A percentile compares a stretch with the other conserved stretches of the same genome.
Evolutionary conservation across 2,329 filamentous ascomycete species (phyloP).

Genomic region (Septoria petroselini): DNA sequence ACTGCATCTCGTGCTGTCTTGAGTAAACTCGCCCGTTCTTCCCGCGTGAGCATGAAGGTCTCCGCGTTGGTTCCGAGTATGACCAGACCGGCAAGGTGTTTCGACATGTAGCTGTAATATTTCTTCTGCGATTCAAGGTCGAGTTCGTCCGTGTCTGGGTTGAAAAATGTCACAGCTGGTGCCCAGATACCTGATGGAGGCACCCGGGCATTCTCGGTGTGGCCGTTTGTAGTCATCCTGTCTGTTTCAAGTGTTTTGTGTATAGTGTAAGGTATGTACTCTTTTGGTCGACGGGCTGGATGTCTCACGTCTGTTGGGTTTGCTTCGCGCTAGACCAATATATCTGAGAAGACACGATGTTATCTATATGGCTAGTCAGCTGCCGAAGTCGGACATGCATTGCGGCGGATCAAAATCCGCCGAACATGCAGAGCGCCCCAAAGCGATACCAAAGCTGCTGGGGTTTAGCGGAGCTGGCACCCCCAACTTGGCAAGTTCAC

Average conservation of each 20-base stretch:
- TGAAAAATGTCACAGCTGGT: constrained; percentile 49
- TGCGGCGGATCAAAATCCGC: constrained; percentile 7
- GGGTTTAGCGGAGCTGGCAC: neutral
- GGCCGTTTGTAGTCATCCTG: constrained; percentile 23
- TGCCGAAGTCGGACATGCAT: constrained; percentile 15
- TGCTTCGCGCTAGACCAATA: no score
- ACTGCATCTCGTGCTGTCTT: constrained; percentile 44
- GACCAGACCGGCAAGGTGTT: constrained; percentile 46
- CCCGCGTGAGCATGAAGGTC: constrained; percentile 46
- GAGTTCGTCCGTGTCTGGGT: constrained; percentile 41
- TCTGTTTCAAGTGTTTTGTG: neutral
- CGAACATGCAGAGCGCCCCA: neutral
- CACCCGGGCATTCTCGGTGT: constrained; percentile 42
- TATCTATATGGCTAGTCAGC: no score
- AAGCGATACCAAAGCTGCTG: neutral
- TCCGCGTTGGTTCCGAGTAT: constrained; percentile 50
- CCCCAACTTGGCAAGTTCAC: constrained; percentile 4
- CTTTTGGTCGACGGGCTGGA: neutral
- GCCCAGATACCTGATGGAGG: constrained; percentile 47
- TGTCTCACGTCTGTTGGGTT: no score
- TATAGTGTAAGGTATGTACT: neutral
- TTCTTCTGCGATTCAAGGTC: constrained; percentile 43
- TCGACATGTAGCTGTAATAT: constrained; percentile 47
- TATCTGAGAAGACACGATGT: no score
- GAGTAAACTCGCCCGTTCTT: constrained; percentile 43